A percentile compares a stretch with the other conserved stretches of the same genome.
These are phyloP conservation scores for Somion occarium DNA, from an alignment of 1,284 basidiomycete genomes.

Conservation along the genomic window DNA sequence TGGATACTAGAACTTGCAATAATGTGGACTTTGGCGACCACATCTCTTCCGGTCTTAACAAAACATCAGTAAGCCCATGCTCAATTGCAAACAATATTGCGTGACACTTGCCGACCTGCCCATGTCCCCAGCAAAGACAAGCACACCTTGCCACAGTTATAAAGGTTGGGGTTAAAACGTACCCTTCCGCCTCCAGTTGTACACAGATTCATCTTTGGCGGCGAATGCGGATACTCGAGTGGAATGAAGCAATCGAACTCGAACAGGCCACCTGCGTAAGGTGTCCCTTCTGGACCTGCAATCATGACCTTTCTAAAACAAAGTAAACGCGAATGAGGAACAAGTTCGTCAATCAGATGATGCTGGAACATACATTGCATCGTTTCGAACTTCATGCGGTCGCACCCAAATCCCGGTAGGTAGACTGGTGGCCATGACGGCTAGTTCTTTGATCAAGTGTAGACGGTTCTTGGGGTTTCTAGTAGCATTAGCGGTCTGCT, in stretches of 20 bases:
- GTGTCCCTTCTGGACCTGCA: conserved; percentile 49
- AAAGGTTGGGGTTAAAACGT: conserved; percentile 54
- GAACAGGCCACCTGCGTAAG: conserved; percentile 50
- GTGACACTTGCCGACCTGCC: conserved; percentile 36
- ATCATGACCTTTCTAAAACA: conserved; percentile 46
- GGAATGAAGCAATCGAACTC: conserved; percentile 56
- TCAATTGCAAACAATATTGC: conserved; percentile 1
- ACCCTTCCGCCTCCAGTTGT: conserved; percentile 49
- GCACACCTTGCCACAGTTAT: conserved; percentile 46
- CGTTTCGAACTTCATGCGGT: conserved; percentile 52
- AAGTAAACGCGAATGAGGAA: conserved; percentile 3
- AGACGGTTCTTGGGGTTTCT: conserved; percentile 45
- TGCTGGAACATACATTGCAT: conserved; percentile 39
- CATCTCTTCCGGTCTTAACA: conserved; percentile 44
- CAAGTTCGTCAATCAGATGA: background rate
- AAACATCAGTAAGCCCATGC: conserved; percentile 1
- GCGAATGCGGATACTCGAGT: conserved; percentile 40
- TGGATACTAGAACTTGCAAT: conserved; percentile 50
- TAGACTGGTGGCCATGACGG: conserved; percentile 47
- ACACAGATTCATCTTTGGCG: conserved; percentile 43
- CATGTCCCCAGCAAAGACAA: conserved; percentile 51
- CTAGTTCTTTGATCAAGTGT: conserved; percentile 50
- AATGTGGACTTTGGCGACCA: conserved; percentile 50
- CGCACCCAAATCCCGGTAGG: conserved; percentile 52
- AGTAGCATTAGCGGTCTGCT: conserved; percentile 33